Base-by-base conservation (phyloP, 345 rosid genomes). In the Pugionium cornutum region DNA sequence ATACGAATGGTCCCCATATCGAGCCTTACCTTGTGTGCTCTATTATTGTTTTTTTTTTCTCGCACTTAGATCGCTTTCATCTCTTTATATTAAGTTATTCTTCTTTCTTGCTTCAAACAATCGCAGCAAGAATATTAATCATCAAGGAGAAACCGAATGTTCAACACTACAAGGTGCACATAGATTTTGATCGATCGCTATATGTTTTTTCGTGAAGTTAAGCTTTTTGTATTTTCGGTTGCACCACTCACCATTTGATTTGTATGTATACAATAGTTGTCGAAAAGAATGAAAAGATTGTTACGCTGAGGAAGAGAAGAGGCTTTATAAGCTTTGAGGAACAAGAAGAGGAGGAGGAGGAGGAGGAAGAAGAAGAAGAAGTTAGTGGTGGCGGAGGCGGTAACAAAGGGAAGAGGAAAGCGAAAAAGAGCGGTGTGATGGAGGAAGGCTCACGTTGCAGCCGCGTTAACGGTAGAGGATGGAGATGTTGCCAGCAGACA, bases 401-500 rank as follows among this genome's bases (percentile, higher is more conserved):
- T 70, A 66, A 39, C 5, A 83, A 79, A 74, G 68, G 73, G 53
- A 67, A 67, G 48, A 88, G 76, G 82, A 86, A 81, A 44, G 83
- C 63, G 62, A 85, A 80, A 42, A 80, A 73, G 42, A 64, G 83
- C 35, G 82, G 83, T 68, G 78, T 67, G 41, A 55, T 88, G 3
- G 76, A 85, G 87, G 92, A 83, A 68, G 99, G 95, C 29, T 90
- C 99, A 32, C 52, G 97, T 72, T 94, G 97, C 81, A 94, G 96
- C 73, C 87, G 99, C 1, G 96, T 88, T 9, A 94, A 94, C 32
- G 99, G 99, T 33, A 78, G 96, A 73, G 99, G 99, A 50, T 90
- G 99, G 99, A 81, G 99, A 67, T 94, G 99, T 47, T 83, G 91
- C 58, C 97, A 90, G 37, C 97, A 81, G 75, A 94, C 99, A 3